These are phyloP conservation scores for Lasiosphaeria miniovina DNA, from an alignment of 495 filamentous ascomycete species.

Conservation along the genomic window DNA sequence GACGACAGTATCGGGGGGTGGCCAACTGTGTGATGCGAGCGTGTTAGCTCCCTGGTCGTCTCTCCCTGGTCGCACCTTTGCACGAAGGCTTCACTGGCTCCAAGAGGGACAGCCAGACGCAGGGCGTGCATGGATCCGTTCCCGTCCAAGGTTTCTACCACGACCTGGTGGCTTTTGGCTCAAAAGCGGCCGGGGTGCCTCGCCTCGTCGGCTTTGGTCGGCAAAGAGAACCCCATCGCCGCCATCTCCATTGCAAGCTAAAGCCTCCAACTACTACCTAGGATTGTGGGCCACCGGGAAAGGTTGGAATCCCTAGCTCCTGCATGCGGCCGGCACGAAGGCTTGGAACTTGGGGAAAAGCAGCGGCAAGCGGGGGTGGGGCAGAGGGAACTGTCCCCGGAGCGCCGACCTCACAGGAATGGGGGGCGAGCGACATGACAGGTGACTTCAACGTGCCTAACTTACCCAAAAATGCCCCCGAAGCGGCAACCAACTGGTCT, in stretches of 20 bases:
- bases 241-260: neutral
- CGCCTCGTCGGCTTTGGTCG: constrained; percentile 11
- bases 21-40: constrained; percentile 1
- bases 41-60: constrained; percentile 5
- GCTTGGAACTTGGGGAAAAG: constrained; percentile 9
- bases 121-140: too few species aligned
- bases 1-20: neutral
- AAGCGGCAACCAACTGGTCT: too few species aligned
- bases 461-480: too few species aligned
- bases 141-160: constrained; percentile 6
- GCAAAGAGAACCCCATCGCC: constrained; percentile 4
- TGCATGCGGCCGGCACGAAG: constrained; percentile 10
- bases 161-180: constrained; percentile 9
- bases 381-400: constrained; percentile 11
- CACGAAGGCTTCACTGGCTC: too few species aligned
- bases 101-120: too few species aligned
- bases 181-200: constrained; percentile 2
- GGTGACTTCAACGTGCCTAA: too few species aligned
- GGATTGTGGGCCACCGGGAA: constrained; percentile 13
- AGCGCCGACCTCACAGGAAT: constrained; percentile 21
- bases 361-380: constrained; percentile 6
- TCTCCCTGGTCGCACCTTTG: neutral
- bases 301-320: constrained; percentile 10
- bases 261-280: too few species aligned
- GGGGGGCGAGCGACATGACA: too few species aligned